Conservation (phyloP, 257 asterid species). For the Mitragyna speciosa region DNA sequence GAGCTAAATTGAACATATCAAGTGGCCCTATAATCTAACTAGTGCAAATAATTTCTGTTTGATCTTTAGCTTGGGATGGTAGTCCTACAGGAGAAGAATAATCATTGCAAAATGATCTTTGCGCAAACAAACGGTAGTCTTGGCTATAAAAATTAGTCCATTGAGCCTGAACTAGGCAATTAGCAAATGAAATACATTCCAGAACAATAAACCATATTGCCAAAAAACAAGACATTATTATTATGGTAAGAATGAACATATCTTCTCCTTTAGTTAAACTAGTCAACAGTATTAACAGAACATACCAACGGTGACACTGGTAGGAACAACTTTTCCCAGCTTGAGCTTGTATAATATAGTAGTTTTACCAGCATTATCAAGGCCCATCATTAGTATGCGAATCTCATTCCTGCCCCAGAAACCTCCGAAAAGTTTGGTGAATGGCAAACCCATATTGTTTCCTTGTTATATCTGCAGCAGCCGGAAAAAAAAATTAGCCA, state of each 20-base stretch:
- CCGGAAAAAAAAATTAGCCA: conserved; percentile 12
- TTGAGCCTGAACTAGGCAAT: no score
- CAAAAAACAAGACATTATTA: background rate
- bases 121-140: no score
- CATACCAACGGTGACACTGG: conserved; percentile 73
- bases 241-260: background rate
- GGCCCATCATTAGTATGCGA: conserved; percentile 83
- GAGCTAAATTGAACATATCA: background rate
- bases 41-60: background rate
- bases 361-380: conserved; percentile 83
- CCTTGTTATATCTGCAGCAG: conserved; percentile 26
- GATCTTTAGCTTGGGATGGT: background rate
- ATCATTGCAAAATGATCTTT: background rate
- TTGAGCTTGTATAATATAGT: conserved; percentile 77
- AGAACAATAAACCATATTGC: background rate
- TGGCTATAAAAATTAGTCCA: no score
- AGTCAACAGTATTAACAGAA: conserved; percentile 6
- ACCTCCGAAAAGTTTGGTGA: conserved; percentile 69
- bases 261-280: background rate
- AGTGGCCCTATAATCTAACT: background rate
- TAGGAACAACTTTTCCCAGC: conserved; percentile 76
- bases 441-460: conserved; percentile 70
- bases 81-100: background rate
- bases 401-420: conserved; percentile 78
- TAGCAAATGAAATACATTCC: no score